Conservation (phyloP, 2,329 filamentous ascomycete species). For the Plectosphaerella cucumerina region DNA sequence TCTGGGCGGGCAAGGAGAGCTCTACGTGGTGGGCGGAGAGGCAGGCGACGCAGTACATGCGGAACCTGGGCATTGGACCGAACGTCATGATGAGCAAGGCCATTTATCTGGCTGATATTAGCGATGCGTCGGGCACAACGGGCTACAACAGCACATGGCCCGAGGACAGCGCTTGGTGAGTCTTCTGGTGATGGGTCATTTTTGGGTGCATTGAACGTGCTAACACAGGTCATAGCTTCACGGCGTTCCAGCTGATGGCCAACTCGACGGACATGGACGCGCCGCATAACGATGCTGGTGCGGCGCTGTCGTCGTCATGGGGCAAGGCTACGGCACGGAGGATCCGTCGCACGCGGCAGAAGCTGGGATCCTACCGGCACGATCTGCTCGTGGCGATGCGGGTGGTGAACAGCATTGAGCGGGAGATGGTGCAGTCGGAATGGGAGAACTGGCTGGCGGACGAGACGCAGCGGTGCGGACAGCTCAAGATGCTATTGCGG, state of each 20-base stretch:
- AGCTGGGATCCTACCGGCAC: constrained; percentile 79
- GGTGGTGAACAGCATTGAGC: constrained; percentile 84
- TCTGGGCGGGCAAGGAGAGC: constrained; percentile 69
- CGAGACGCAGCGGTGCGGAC: constrained; percentile 72
- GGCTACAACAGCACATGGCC: constrained; percentile 28
- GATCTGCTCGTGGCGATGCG: constrained; percentile 88
- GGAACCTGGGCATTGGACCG: constrained; percentile 71
- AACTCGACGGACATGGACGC: constrained; percentile 55
- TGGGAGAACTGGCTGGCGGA: constrained; percentile 90
- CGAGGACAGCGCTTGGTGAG: constrained; percentile 47
- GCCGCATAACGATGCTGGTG: constrained; percentile 48
- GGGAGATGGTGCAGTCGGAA: constrained; percentile 78
- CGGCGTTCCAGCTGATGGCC: constrained; percentile 57
- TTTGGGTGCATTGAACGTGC: neutral
- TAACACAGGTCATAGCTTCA: constrained; percentile 37
- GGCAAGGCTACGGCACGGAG: constrained; percentile 56
- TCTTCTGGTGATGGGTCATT: neutral
- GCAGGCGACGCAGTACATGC: constrained; percentile 77
- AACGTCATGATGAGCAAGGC: constrained; percentile 79
- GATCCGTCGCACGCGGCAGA: constrained; percentile 75
- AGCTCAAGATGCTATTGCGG: constrained; percentile 44
- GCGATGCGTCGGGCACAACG: constrained; percentile 50
- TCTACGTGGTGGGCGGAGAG: constrained; percentile 84
- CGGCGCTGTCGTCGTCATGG: constrained; percentile 38
- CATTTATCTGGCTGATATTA: constrained; percentile 78